Evolutionary conservation across 2,329 filamentous ascomycete genomes (phyloP), one percentile per base, ranked within the genome.

Genomic region (Epichloe bromicola): DNA sequence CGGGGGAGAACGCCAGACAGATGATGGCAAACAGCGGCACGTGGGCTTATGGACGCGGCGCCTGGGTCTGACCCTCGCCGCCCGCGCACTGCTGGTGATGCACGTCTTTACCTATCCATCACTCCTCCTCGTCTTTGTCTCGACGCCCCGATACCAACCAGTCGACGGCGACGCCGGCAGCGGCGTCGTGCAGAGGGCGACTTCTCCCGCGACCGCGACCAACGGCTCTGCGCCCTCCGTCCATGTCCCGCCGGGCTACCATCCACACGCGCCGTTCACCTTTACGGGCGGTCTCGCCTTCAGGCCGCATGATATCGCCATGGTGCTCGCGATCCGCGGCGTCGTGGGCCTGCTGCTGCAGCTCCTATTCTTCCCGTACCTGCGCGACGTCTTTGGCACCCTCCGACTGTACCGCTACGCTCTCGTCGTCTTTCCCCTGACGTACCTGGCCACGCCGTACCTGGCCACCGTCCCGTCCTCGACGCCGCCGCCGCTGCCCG

Each of bases 271-370:
- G 52, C 74, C 80, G 0, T 79, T 85, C 60, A 67, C 75, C 54
- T 89, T 89, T 61, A 80, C 82, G 1, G 86, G 87, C 30, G 88
- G 88, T 2, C 72, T 93, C 0, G 85, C 85, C n/a, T 75, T 93
- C 49, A 78, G 79, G 0, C 82, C 86, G 0, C 74, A 77, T 1
- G 76, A 79, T 2, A 84, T 93, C 34, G 87, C 87, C n/a, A 69
- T 86, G 42, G 85, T 85, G 4, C 88, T 90, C 70, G 82, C 86
- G 2, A 82, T 86, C 48, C 75, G 93, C 15, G 88, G 87, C 8
- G 67, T 79, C 46, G 80, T 91, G 42, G 88, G 88, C n/a, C 83
- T 93, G 38, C 69, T 74, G 0, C 71, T 93, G 44, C 66, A 68
- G 52, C 55, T 68, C 26, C 43, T 85, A 47, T 67, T 88, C 10